phyloP scores from a whole-genome alignment of 768 basidiomycete genomes.

The Dioszegia crocea region DNA sequence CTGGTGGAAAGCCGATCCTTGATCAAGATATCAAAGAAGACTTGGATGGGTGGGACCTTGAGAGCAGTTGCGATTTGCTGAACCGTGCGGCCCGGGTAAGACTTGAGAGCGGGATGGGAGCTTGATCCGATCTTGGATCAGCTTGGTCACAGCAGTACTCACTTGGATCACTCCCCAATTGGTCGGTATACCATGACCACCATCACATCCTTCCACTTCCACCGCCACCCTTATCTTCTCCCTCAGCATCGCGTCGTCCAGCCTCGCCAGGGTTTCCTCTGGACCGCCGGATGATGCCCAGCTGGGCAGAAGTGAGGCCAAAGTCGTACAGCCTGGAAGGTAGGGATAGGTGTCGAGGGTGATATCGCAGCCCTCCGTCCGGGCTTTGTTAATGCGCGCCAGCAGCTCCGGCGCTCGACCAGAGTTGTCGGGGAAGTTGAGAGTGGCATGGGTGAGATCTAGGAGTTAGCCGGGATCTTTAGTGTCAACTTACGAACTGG shows the following conservation, averaged over 20 bases:
- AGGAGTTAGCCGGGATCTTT: not conserved
- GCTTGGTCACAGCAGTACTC: not conserved
- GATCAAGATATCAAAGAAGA: constrained; percentile 40
- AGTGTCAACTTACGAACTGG: constrained; percentile 32
- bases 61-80: not conserved
- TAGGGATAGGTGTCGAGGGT: constrained; percentile 47
- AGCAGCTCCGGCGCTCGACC: constrained; percentile 39
- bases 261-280: constrained; percentile 28
- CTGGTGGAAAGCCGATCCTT: constrained; percentile 42
- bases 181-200: constrained; percentile 44
- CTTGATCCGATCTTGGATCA: constrained; percentile 25
- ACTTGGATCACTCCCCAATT: constrained; percentile 44
- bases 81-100: not conserved
- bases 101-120: constrained; percentile 19
- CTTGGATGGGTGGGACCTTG: constrained; percentile 17
- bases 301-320: constrained; percentile 39
- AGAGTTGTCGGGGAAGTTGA: constrained; percentile 45
- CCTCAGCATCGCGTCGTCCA: constrained; percentile 23
- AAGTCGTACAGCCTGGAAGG: constrained; percentile 43
- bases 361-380: constrained; percentile 33
- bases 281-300: constrained; percentile 45
- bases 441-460: constrained; percentile 48
- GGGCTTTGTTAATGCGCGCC: constrained; percentile 30
- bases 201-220: constrained; percentile 43
- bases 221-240: constrained; percentile 39